Percentiles rank a stretch among this genome's conserved stretches.
Conservation (phyloP, 1,139 yeast species). For the Diutina siamensis region DNA sequence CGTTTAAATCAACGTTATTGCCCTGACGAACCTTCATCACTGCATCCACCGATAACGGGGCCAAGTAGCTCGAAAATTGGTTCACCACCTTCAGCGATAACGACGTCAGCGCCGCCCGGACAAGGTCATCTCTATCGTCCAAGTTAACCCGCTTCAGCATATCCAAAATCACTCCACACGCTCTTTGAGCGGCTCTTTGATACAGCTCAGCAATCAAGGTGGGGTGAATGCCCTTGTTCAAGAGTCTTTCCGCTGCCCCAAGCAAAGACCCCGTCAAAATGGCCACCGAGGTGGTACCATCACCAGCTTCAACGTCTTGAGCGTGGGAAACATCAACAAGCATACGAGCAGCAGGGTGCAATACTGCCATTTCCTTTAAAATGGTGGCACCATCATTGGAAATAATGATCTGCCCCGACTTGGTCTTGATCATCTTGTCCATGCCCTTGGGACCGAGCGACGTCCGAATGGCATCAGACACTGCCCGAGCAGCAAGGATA, state of each 20-base stretch:
- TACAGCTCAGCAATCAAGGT: slow-evolving; percentile 90
- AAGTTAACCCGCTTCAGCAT: slow-evolving; percentile 75
- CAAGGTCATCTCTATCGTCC: slow-evolving; percentile 66
- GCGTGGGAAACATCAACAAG: slow-evolving; percentile 95
- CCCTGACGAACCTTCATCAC: slow-evolving; percentile 66
- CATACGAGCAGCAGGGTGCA: slow-evolving; percentile 98
- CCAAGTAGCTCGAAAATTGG: slow-evolving; percentile 72
- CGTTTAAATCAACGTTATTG: slow-evolving; percentile 70
- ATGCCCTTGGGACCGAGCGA: slow-evolving; percentile 97
- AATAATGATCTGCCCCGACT: slow-evolving; percentile 83
- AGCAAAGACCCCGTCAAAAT: slow-evolving; percentile 87
- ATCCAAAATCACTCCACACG: slow-evolving; percentile 73
- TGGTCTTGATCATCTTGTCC: slow-evolving; percentile 98
- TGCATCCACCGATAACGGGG: slow-evolving; percentile 92
- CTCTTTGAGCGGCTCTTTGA: slow-evolving; percentile 82
- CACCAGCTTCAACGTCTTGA: slow-evolving; percentile 97
- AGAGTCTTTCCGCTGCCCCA: slow-evolving; percentile 87
- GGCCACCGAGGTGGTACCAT: slow-evolving; percentile 96
- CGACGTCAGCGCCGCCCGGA: slow-evolving; percentile 91
- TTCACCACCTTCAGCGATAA: slow-evolving; percentile 91
- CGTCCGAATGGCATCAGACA: slow-evolving; percentile 95
- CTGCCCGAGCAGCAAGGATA: slow-evolving; percentile 93
- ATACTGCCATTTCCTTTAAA: slow-evolving; percentile 90
- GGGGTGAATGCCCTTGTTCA: slow-evolving; percentile 91
- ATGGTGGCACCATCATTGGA: slow-evolving; percentile 98